phyloP scores from a whole-genome alignment of 2,329 filamentous ascomycete species.

The Ceratocystiopsis minuta region DNA sequence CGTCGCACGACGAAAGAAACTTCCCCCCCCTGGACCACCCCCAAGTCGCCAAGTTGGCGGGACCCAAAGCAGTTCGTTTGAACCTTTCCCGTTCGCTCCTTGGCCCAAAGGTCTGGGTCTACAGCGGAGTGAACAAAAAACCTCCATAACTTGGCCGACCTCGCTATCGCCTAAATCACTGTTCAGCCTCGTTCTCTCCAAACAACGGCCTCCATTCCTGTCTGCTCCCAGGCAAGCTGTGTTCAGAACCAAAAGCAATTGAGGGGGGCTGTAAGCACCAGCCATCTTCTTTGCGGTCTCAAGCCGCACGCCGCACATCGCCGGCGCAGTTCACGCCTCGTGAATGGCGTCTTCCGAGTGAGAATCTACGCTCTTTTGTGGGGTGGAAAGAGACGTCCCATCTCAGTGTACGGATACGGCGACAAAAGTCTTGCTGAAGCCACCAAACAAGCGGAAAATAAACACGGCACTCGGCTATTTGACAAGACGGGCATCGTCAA shows the following conservation, averaged over 20 bases:
- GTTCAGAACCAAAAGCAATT: neutral
- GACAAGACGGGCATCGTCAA: too few relatives aligned
- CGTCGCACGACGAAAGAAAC: slow-evolving; percentile 4
- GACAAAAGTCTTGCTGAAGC: neutral
- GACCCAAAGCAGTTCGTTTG: slow-evolving; percentile 38
- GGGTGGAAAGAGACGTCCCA: slow-evolving; percentile 1
- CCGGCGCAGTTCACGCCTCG: slow-evolving; percentile 7
- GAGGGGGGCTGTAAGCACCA: too few relatives aligned
- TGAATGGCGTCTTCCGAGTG: slow-evolving; percentile 11
- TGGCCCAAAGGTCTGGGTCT: slow-evolving; percentile 85
- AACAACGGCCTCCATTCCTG: neutral
- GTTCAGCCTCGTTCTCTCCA: neutral
- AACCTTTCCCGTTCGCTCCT: slow-evolving; percentile 75
- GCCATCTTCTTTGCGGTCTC: slow-evolving; percentile 5
- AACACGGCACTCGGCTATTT: neutral
- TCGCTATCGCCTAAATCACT: too few relatives aligned
- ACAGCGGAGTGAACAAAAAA: slow-evolving; percentile 90
- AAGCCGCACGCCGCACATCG: slow-evolving; percentile 10
- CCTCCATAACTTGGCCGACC: slow-evolving; percentile 64
- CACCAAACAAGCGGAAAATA: neutral
- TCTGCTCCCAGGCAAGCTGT: too few relatives aligned
- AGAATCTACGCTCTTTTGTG: slow-evolving; percentile 8
- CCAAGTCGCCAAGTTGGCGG: slow-evolving; percentile 20
- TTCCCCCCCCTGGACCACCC: neutral
- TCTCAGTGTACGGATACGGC: neutral